Evolutionary conservation across 352 stramenopile genomes (phyloP), one percentile per base, ranked within the genome.

Genomic region (Globisporangium acanthophoron): DNA sequence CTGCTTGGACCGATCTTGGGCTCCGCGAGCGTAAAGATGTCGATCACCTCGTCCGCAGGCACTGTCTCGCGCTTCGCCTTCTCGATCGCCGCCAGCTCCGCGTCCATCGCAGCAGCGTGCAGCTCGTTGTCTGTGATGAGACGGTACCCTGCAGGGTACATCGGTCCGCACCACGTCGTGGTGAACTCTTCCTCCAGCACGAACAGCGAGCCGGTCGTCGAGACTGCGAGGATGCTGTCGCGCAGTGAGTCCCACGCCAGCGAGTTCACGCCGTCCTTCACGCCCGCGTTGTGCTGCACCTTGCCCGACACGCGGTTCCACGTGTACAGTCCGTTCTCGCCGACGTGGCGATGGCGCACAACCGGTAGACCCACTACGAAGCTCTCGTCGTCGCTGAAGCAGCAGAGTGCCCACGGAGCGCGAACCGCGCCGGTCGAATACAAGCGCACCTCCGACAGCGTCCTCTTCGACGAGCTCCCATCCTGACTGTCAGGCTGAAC

Each of bases 121-220:
- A 80, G 31, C 61, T 92, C 85, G 49, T 94, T 94, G 61, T 94
- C 82, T 0, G 70, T 90, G 43, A 96, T 73, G 3, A 96, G 54
- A 18, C 76, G 82, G 52, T 93, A 96, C 0, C 83, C 81, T 7
- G 77, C 67, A 12, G 85, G 85, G 54, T 94, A 96, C 87, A 96
- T 96, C 8, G 87, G 76, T 1, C 84, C 82, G 12, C 80, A 80
- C 80, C 80, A 94, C 20, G 73, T 76, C 11, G 80, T 90, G 20
- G 65, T 78, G 61, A 91, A 92, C n/a, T 78, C 51, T 44, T 91
- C 76, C 52, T 92, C 85, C 5, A 92, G 54, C 29, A 88, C 76
- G 45, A 87, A 73, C n/a, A 94, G 63, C 13, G 77, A 66, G 2
- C 82, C 85, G 24, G 69, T 78, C 2, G 79, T 83, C 20, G 85